Evolutionary conservation across 2,329 filamentous ascomycete genomes (phyloP), one percentile per base, ranked within the genome.

Genomic region (Fusarium sp.): DNA sequence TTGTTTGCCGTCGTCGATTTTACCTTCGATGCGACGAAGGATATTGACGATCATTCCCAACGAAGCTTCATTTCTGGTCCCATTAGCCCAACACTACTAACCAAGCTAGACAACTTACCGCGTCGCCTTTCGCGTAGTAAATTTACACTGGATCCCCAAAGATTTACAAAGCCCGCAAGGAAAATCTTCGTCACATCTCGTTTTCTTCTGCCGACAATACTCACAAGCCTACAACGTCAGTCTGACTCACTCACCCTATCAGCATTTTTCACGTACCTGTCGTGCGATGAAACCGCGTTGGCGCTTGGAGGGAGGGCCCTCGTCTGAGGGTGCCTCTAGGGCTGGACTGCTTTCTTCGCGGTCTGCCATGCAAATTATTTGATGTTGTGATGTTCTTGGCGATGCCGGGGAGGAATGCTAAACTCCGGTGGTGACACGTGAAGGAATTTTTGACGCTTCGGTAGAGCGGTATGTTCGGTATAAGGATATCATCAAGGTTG

Each of bases 21-120:
- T 70, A 1, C 67, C 67, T n/a, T 70, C 67, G 2, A 70, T 70
- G 4, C 67, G 67, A n/a, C 67, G 67, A 3, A 70, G 63, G 1
- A 70, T 70, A 4, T 68, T 70, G 3, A 70, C 67, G n/a, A 70
- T 70, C 67, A 70, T 70, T 8, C 67, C 67, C 0, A 70, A 30
- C 1, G 67, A 70, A 2, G 67, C 67, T 45, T 70, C 67, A 45
- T 70, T 70, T 28, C 26, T n/a, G n/a, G n/a, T n/a, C n/a, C n/a
- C n/a, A n/a, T n/a, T n/a, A n/a, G n/a, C n/a, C n/a, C n/a, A n/a
- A n/a, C n/a, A n/a, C n/a, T n/a, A n/a, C n/a, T n/a, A n/a, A n/a
- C n/a, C n/a, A n/a, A n/a, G n/a, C n/a, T n/a, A n/a, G n/a, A n/a
- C n/a, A n/a, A n/a, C 21, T 2, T 21, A 70, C 67, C 68, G 53